phyloP scores from a whole-genome alignment of 352 stramenopile species.

The Pythium dissotocum region DNA sequence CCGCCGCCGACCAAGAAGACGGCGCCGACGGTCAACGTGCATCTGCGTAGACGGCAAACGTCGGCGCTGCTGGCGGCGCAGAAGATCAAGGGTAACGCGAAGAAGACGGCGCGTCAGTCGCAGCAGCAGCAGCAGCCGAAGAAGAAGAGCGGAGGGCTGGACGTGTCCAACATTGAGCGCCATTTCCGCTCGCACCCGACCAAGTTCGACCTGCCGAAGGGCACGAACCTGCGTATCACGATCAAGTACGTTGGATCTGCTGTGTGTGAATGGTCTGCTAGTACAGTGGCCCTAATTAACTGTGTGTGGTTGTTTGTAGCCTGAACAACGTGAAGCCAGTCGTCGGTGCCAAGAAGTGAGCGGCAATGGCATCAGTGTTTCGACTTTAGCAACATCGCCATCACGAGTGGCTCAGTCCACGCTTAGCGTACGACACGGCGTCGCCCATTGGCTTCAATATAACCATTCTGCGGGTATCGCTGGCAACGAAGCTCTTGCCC shows the following conservation, averaged over 20 bases:
- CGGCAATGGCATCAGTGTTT: not conserved
- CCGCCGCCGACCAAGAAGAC: constrained; percentile 23
- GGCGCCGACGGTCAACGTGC: constrained; percentile 29
- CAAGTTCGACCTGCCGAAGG: constrained; percentile 82
- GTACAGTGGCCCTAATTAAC: not conserved
- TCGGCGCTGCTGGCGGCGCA: constrained; percentile 37
- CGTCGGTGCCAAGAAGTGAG: constrained; percentile 58
- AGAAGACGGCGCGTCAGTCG: not conserved
- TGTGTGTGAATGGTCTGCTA: not conserved
- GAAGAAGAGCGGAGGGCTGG: constrained; percentile 37
- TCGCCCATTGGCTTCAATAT: not conserved
- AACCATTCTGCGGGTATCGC: too few relatives aligned
- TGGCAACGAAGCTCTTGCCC: too few relatives aligned
- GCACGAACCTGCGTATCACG: constrained; percentile 76
- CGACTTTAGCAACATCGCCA: not conserved
- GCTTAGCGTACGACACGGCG: not conserved
- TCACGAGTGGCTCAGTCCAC: not conserved
- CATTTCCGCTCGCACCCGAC: constrained; percentile 76
- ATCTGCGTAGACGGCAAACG: constrained; percentile 47
- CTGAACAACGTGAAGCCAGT: constrained; percentile 76
- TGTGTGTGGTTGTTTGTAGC: constrained; percentile 27
- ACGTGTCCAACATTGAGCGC: constrained; percentile 79
- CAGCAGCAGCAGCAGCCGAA: constrained; percentile 27
- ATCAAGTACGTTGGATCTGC: constrained; percentile 59
- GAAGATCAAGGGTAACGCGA: constrained; percentile 20